Evolutionary conservation across 768 basidiomycete genomes (phyloP), one percentile per base, ranked within the genome.

Genomic region (Termitomyces sp.): DNA sequence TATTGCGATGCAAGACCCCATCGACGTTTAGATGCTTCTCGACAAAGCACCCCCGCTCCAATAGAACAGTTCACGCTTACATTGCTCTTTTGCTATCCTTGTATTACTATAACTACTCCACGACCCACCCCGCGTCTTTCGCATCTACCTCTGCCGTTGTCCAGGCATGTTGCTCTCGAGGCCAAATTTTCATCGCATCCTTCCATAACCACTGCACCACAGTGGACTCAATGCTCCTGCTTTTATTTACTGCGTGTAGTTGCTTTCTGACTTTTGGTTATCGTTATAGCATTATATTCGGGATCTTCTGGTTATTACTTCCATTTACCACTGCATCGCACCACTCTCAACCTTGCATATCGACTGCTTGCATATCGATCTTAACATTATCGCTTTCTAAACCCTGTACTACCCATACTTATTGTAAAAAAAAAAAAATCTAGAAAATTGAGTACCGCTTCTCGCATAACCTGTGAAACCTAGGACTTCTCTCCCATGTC

Each of bases 251-350:
- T 59, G 56, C 42, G 78, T 87, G 51, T 77, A 87, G 34, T 76
- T 77, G 62, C 72, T 87, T 43, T 78, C 57, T 86, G 77, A 77
- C 81, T 84, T 2, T 83, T 44, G 52, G 43, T 59, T 62, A 62
- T 62, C 44, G 61, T 54, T 59, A 59, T 62, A 48, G 54, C 55
- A 57, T 62, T 50, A 52, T 52, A 54, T 59, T 50, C 41, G 32
- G 57, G 54, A 56, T 56, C 31, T 53, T 50, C 16, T 54, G 25
- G 23, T 41, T 21, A 27, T 19, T 43, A 25, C 34, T 17, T 53
- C 27, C 23, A 42, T 47, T 40, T 52, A 38, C 40, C 53, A 38
- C 43, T 57, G 60, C 56, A 61, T 54, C 27, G 37, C 48, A 52
- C 31, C 37, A 21, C 45, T 38, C 43, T 16, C 51, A 48, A 50